Evolutionary conservation across 2,329 filamentous ascomycete genomes (phyloP).

Genomic region (Fusarium aywerte): DNA sequence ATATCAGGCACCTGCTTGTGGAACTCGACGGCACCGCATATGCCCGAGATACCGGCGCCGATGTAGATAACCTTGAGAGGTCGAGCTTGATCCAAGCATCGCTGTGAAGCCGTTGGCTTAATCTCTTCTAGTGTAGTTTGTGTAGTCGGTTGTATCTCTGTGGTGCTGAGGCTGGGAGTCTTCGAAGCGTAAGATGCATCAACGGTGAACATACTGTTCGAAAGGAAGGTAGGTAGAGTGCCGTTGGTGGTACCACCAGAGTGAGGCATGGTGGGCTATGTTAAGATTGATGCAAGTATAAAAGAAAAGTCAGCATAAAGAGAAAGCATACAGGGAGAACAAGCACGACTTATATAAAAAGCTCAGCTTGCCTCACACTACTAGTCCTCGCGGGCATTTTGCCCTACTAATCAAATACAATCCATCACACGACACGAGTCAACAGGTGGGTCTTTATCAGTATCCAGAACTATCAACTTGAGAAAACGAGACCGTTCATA

Average conservation of each 20-base stretch:
- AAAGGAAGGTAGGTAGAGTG: background rate
- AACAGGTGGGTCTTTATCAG: background rate
- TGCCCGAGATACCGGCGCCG: background rate
- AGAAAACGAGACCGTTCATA: background rate
- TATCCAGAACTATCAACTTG: background rate
- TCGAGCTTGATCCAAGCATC: slow-evolving; percentile 2
- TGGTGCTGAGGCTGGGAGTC: background rate
- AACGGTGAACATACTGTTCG: background rate
- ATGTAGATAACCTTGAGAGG: slow-evolving; percentile 21
- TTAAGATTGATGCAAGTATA: background rate
- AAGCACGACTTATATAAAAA: background rate
- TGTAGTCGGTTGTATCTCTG: background rate
- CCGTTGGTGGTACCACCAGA: background rate
- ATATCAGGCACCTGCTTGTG: slow-evolving; percentile 9
- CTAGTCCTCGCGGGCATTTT: background rate
- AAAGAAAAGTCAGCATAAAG: background rate
- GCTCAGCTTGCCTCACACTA: background rate
- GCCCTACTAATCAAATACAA: background rate
- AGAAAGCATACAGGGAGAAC: background rate
- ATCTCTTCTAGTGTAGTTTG: background rate
- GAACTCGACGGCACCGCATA: slow-evolving; percentile 19
- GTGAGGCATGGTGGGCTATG: background rate
- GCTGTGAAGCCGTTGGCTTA: background rate
- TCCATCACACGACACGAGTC: background rate
- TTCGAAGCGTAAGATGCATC: background rate